Conservation (phyloP, 768 basidiomycete species). For the Gloeophyllum trabeum region DNA sequence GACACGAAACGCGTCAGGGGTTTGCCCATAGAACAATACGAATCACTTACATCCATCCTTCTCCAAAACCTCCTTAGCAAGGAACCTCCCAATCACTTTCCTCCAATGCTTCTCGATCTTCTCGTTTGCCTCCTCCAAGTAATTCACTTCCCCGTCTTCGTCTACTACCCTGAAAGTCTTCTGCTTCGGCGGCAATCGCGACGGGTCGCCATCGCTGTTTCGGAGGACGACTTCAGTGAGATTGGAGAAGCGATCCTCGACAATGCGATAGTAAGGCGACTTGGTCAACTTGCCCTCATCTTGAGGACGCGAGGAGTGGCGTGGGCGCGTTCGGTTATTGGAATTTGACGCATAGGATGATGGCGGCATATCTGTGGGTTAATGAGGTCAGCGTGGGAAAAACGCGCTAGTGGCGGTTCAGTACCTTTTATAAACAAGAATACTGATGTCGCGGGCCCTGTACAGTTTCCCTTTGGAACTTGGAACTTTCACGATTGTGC, state of each 20-base stretch:
- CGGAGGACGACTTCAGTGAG: neutral
- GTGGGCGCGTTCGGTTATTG: neutral
- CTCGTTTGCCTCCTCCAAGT: constrained; percentile 8
- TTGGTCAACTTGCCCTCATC: neutral
- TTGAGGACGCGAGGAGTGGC: neutral
- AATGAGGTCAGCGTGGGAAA: neutral
- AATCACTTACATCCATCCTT: constrained; percentile 9
- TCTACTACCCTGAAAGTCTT: neutral
- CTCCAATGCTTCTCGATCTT: constrained; percentile 8
- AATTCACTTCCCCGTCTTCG: constrained; percentile 7
- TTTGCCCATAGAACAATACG: neutral
- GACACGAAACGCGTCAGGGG: neutral
- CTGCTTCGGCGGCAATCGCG: neutral
- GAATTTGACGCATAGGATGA: neutral
- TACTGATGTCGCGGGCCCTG: no score
- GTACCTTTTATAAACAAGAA: no score
- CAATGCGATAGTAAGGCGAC: neutral
- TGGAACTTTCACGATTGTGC: no score
- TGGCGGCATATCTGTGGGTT: neutral
- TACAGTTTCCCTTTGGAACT: no score
- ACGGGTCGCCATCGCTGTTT: neutral
- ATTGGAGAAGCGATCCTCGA: neutral
- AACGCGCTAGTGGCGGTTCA: neutral
- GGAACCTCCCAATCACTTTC: constrained; percentile 8
- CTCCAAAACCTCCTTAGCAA: constrained; percentile 8